These are phyloP conservation scores for Schoenoplectus tabernaemontani DNA, from an alignment of 202 grass and related monocot genomes.

Conservation along the genomic window DNA sequence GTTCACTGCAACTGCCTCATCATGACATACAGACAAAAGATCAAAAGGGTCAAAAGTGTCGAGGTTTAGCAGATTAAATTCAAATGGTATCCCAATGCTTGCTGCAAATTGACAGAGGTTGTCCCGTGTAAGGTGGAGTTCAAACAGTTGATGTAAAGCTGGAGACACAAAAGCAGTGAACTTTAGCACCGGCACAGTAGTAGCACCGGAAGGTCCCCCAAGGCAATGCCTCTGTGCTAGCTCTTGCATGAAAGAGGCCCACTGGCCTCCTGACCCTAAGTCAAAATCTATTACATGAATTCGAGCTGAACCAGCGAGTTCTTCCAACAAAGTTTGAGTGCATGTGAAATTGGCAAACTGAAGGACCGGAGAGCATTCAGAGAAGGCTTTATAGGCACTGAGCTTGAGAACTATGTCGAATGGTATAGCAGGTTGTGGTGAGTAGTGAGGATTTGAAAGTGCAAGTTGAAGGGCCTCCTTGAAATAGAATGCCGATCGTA, in stretches of 20 bases:
- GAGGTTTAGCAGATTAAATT: conserved; percentile 41
- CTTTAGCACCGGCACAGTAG: conserved; percentile 33
- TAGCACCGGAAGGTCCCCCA: conserved; percentile 10
- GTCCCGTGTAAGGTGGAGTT: conserved; percentile 59
- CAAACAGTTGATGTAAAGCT: conserved; percentile 49
- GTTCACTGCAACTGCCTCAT: conserved; percentile 62
- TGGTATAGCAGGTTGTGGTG: conserved; percentile 21
- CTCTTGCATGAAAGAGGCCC: conserved; percentile 89
- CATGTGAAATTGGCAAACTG: conserved; percentile 78
- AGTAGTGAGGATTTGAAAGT: conserved; percentile 27
- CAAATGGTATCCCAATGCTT: conserved; percentile 63
- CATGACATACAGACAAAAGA: conserved; percentile 26
- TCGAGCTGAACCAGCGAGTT: conserved; percentile 34
- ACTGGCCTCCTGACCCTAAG: conserved; percentile 53
- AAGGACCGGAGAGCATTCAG: conserved; percentile 62
- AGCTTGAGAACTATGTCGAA: conserved; percentile 60
- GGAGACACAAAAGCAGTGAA: conserved; percentile 57
- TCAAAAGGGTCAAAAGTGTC: conserved; percentile 45
- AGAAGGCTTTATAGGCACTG: conserved; percentile 64
- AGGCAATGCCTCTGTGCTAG: conserved; percentile 50
- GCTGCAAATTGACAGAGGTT: conserved; percentile 64
- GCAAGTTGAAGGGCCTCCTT: conserved; percentile 70
- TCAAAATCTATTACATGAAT: conserved; percentile 82
- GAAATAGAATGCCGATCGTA: conserved; percentile 87
- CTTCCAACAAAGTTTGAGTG: conserved; percentile 69